Evolutionary conservation across 192 early-diverging fungal species (phyloP), one percentile per base, ranked within the genome.

Genomic region (Dimargaris verticillata): DNA sequence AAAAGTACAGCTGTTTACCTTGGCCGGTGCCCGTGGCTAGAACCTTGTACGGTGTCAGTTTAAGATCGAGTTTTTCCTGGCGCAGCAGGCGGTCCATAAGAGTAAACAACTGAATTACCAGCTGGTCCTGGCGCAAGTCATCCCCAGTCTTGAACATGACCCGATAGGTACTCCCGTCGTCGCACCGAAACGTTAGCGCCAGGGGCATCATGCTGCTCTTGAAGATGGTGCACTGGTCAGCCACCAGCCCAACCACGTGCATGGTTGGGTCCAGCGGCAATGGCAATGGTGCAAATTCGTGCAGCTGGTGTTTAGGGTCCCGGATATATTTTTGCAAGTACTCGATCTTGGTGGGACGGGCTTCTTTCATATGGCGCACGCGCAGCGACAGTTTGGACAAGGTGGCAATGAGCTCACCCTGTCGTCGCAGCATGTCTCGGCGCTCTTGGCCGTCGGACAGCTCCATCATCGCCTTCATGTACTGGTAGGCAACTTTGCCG

Each of bases 81-180:
- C 85, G 81, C 33, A 99, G 71, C 38, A 99, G 72, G 59, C 85
- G 79, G 66, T 99, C 93, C 95, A 99, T 99, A 22, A 99, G 79
- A 0, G 89, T 92, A 46, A 97, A 92, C 51, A 99, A 84, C 68
- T 99, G 97, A 48, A 99, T 88, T 1, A 94, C 92, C 25, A 99
- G 77, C 70, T 99, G 97, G 74, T 99, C 97, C 77, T 99, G 97
- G 46, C 95, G 75, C 65, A 84, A 68, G 64, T 99, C 97, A 66
- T 99, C 97, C 10, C 97, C 97, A 0, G 86, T 84, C 73, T 99
- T 99, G 80, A 97, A 97, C 15, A 99, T 99, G 2, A 93, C 82
- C 14, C 86, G 88, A 63, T 99, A 97, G 68, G 92, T 85, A 17
- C 68, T 74, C n/a, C 86, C 90, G 70, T 95, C 91, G 6, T 73